Evolutionary conservation across 192 early-diverging fungal genomes (phyloP).

Genomic region (Umbelopsis sp.): DNA sequence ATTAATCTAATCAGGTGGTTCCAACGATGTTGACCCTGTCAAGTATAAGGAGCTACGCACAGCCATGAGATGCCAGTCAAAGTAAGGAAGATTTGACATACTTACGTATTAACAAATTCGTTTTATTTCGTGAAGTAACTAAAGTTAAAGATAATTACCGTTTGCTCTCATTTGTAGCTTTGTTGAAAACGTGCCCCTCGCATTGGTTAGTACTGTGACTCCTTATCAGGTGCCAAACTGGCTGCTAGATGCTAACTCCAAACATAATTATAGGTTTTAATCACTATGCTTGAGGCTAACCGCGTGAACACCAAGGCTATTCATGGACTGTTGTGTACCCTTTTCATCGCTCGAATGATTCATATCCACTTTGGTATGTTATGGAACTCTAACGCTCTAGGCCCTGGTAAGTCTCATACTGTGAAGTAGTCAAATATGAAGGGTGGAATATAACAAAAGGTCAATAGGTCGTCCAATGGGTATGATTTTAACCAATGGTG

Average conservation of each 20-base stretch:
- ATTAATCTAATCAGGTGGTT: not conserved
- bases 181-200: not conserved
- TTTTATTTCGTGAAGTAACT: too few relatives aligned
- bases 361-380: conserved; percentile 13
- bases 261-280: not conserved
- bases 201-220: not conserved
- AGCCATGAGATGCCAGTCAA: conserved; percentile 2
- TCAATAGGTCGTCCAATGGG: not conserved
- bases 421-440: not conserved
- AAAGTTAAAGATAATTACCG: too few relatives aligned
- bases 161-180: not conserved
- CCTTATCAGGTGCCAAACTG: too few relatives aligned
- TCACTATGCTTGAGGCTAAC: conserved; percentile 8
- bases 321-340: not conserved
- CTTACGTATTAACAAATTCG: too few relatives aligned
- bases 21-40: not conserved
- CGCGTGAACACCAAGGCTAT: conserved; percentile 1
- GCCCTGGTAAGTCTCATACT: not conserved
- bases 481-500: not conserved
- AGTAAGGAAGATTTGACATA: not conserved
- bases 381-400: not conserved
- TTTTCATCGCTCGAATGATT: not conserved
- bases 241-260: too few relatives aligned
- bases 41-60: conserved; percentile 1
- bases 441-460: not conserved